These are phyloP conservation scores for Penicillium ucsense DNA, from an alignment of 495 filamentous ascomycete genomes.

Conservation along the genomic window DNA sequence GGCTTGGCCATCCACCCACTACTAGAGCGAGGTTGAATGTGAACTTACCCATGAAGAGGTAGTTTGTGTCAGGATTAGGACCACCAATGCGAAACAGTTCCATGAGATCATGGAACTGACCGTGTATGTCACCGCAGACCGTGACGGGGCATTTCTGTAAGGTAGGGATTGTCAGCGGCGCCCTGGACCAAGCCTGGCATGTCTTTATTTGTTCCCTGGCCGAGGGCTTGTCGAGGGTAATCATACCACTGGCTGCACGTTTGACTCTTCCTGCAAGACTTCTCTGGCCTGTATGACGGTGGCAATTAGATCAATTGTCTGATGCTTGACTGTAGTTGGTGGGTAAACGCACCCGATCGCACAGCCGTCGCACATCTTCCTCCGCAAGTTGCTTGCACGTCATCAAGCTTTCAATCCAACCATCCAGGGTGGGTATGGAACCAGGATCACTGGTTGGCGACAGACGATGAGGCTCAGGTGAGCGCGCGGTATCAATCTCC, in stretches of 20 bases:
- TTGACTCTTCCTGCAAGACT: constrained; percentile 93
- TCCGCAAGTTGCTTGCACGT: constrained; percentile 95
- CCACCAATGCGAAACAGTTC: constrained; percentile 90
- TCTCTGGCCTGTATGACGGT: constrained; percentile 64
- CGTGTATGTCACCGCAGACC: constrained; percentile 89
- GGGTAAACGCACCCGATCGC: constrained; percentile 72
- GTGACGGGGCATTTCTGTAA: constrained; percentile 85
- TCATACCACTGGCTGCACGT: constrained; percentile 97
- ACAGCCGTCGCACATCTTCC: constrained; percentile 88
- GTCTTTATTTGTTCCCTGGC: no score
- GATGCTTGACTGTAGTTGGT: background rate
- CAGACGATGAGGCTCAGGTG: constrained; percentile 69
- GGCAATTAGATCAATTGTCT: constrained; percentile 13
- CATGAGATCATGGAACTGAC: constrained; percentile 92
- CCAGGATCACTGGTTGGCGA: constrained; percentile 69
- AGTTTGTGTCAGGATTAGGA: constrained; percentile 87
- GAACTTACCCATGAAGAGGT: constrained; percentile 80
- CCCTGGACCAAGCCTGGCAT: background rate
- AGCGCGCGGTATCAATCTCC: constrained; percentile 76
- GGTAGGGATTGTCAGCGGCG: constrained; percentile 16
- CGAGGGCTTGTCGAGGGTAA: background rate
- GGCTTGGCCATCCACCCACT: constrained; percentile 6
- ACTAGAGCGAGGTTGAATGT: background rate
- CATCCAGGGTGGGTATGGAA: constrained; percentile 85
- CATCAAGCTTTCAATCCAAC: constrained; percentile 99